Conservation (phyloP, 495 filamentous ascomycete genomes). For the Astrothelium macrocarpum region DNA sequence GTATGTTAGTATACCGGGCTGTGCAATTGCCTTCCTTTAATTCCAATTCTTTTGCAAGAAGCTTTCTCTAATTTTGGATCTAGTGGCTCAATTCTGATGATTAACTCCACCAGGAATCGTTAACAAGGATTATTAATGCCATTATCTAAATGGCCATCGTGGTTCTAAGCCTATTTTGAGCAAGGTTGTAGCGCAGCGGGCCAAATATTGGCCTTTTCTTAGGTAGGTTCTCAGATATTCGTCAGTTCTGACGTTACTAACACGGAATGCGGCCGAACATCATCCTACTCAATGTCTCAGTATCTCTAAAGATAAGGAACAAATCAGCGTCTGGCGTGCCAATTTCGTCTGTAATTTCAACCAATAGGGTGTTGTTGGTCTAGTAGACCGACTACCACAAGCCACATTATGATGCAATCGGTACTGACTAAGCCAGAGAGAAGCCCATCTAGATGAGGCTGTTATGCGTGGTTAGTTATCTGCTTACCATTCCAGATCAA, state of each 20-base stretch:
- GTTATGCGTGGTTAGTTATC: not conserved
- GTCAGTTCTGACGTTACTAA: too few species aligned
- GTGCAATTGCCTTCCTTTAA: not conserved
- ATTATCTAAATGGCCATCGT: not conserved
- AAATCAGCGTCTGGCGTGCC: too few species aligned
- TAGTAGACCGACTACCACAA: not conserved
- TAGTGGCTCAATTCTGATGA: not conserved
- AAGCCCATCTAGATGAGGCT: not conserved
- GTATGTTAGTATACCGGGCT: not conserved
- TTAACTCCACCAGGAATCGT: not conserved
- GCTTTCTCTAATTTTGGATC: not conserved
- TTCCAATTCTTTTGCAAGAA: not conserved
- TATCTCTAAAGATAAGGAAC: too few species aligned
- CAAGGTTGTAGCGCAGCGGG: too few species aligned
- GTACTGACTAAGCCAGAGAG: not conserved
- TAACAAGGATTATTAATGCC: not conserved
- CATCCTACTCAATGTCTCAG: too few species aligned
- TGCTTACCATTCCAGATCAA: not conserved
- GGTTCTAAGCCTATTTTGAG: too few species aligned
- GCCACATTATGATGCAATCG: conserved; percentile 4
- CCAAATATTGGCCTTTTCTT: too few species aligned
- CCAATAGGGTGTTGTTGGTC: too few species aligned
- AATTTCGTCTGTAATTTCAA: too few species aligned
- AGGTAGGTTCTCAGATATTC: too few species aligned
- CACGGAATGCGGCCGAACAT: too few species aligned